These are phyloP conservation scores for Carex scoparia DNA, from an alignment of 176 grass and related monocot genomes.

Conservation along the genomic window DNA sequence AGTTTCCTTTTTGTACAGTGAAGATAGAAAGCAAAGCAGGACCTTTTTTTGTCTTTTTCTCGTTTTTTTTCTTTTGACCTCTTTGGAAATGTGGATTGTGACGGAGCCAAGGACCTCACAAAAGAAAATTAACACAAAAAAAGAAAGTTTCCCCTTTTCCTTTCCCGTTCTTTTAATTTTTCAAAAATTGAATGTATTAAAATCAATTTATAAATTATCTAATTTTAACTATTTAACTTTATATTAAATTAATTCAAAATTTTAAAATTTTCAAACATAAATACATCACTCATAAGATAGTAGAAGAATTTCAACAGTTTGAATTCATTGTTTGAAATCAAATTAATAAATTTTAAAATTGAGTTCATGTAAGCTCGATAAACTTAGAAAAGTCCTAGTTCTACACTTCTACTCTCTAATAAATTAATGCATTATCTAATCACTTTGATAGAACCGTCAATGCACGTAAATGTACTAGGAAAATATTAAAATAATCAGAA, in stretches of 20 bases:
- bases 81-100: neutral
- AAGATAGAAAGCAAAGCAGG: neutral
- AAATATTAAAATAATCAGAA: neutral
- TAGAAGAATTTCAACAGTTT: too few species aligned
- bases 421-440: neutral
- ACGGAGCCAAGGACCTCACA: neutral
- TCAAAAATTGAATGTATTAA: too few species aligned
- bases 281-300: too few species aligned
- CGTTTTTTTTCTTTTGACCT: neutral
- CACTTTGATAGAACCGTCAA: neutral
- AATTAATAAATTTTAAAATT: too few species aligned
- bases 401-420: too few species aligned
- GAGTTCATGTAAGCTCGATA: too few species aligned
- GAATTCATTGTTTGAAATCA: too few species aligned
- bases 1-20: constrained; percentile 28
- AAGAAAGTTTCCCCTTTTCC: neutral
- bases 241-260: too few species aligned
- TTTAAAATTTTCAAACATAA: too few species aligned
- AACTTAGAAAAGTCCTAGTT: too few species aligned
- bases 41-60: neutral
- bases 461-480: neutral
- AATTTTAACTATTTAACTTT: too few species aligned
- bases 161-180: neutral
- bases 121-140: neutral
- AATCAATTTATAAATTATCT: too few species aligned